Evolutionary conservation across 345 rosid species (phyloP).

Genomic region (Schrenkiella parvula): DNA sequence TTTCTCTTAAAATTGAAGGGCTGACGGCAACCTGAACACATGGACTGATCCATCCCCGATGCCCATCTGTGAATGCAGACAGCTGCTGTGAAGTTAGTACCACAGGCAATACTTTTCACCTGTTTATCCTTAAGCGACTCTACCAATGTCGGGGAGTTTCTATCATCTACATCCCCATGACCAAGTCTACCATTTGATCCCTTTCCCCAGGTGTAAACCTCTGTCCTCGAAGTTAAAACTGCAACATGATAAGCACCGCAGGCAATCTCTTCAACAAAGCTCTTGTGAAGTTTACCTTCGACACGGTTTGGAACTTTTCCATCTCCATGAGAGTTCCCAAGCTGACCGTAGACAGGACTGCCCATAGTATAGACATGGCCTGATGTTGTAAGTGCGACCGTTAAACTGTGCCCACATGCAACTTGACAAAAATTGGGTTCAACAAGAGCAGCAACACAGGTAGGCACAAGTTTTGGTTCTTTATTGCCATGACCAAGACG

Average conservation of each 20-base stretch:
- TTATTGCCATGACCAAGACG: slow-evolving; percentile 98
- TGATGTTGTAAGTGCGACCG: slow-evolving; percentile 80
- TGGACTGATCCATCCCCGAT: slow-evolving; percentile 91
- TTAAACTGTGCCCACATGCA: slow-evolving; percentile 90
- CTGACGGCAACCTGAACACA: slow-evolving; percentile 97
- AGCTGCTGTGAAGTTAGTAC: slow-evolving; percentile 88
- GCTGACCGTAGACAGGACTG: slow-evolving; percentile 94
- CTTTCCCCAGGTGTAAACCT: slow-evolving; percentile 98
- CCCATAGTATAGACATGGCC: slow-evolving; percentile 97
- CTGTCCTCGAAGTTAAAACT: slow-evolving; percentile 84
- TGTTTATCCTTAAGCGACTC: slow-evolving; percentile 95
- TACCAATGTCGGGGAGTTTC: slow-evolving; percentile 68
- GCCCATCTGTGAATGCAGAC: slow-evolving; percentile 98
- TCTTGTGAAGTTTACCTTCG: slow-evolving; percentile 84
- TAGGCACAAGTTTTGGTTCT: slow-evolving; percentile 87
- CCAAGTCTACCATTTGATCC: slow-evolving; percentile 97
- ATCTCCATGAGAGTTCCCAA: slow-evolving; percentile 86
- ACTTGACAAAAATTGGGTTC: slow-evolving; percentile 96
- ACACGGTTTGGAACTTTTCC: slow-evolving; percentile 81
- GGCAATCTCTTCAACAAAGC: slow-evolving; percentile 88
- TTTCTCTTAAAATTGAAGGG: slow-evolving; percentile 84
- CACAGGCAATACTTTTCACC: slow-evolving; percentile 91
- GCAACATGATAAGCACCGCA: slow-evolving; percentile 98
- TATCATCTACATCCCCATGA: slow-evolving; percentile 88
- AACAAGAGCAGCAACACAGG: slow-evolving; percentile 94